Conservation (phyloP, 345 rosid species). For the Eucalyptus lansdowneana region DNA sequence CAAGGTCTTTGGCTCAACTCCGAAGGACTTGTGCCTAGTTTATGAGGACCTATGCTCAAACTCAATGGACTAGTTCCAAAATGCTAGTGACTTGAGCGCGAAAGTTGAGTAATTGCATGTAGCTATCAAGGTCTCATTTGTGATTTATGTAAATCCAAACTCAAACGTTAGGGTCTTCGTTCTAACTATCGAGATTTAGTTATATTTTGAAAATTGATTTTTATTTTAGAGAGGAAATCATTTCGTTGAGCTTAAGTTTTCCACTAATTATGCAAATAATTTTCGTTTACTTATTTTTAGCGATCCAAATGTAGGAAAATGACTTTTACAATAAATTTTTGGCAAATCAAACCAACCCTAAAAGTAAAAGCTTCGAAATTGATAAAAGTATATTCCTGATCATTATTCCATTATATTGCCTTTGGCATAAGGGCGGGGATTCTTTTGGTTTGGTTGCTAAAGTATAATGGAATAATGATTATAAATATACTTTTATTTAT, state of each 20-base stretch:
- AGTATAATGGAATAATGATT: neutral
- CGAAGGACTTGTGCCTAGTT: too few species aligned
- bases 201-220: neutral
- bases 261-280: neutral
- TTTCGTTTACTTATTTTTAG: neutral
- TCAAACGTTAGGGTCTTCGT: neutral
- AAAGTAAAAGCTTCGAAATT: neutral
- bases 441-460: neutral
- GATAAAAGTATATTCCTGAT: neutral
- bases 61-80: neutral
- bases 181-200: too few species aligned
- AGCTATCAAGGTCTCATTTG: neutral
- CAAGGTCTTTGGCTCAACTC: neutral
- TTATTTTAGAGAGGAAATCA: neutral
- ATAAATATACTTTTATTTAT: too few species aligned
- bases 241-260: neutral
- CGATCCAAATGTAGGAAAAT: neutral
- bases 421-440: neutral
- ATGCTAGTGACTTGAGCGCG: neutral
- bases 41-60: neutral
- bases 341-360: neutral
- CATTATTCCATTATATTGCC: neutral
- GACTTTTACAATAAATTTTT: too few species aligned
- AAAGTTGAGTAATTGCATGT: too few species aligned
- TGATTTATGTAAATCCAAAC: neutral